phyloP scores from a whole-genome alignment of 345 rosid genomes.

The Eucalyptus polybractea region DNA sequence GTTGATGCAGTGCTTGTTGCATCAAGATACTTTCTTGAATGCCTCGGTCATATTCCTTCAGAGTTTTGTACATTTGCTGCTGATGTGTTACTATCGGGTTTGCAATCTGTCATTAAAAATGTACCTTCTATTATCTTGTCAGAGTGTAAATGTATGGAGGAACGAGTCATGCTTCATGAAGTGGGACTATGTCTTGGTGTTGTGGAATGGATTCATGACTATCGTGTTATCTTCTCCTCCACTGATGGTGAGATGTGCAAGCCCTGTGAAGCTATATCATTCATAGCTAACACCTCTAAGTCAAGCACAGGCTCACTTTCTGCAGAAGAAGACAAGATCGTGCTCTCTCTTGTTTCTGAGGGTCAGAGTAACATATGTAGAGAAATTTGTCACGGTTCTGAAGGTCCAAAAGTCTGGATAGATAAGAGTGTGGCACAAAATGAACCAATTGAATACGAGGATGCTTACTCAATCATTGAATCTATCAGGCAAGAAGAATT shows the following conservation, averaged over 20 bases:
- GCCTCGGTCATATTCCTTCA: conserved; percentile 57
- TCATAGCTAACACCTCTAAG: conserved; percentile 3
- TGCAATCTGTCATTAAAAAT: conserved; percentile 41
- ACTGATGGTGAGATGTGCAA: not conserved
- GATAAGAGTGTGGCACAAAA: conserved; percentile 4
- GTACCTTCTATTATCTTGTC: conserved; percentile 44
- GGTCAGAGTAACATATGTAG: conserved; percentile 1
- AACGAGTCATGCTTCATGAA: conserved; percentile 76
- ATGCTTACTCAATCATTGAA: conserved; percentile 47
- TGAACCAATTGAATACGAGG: conserved; percentile 9
- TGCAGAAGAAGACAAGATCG: not conserved
- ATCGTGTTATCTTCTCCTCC: conserved; percentile 23
- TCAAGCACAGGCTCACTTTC: not conserved
- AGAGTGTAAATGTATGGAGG: conserved; percentile 40
- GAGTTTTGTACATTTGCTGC: conserved; percentile 63
- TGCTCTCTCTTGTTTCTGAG: not conserved
- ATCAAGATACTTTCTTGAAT: conserved; percentile 66
- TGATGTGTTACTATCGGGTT: conserved; percentile 61
- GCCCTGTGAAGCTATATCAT: conserved; percentile 3
- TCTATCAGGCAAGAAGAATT: conserved; percentile 79
- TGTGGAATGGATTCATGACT: conserved; percentile 67
- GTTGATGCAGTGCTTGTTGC: conserved; percentile 24
- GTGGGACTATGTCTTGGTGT: conserved; percentile 62
- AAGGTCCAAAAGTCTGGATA: conserved; percentile 5
- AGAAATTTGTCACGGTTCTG: conserved; percentile 8